Evolutionary conservation across 2,329 filamentous ascomycete genomes (phyloP), one percentile per base, ranked within the genome.

Genomic region (Cordyceps pruinosa): DNA sequence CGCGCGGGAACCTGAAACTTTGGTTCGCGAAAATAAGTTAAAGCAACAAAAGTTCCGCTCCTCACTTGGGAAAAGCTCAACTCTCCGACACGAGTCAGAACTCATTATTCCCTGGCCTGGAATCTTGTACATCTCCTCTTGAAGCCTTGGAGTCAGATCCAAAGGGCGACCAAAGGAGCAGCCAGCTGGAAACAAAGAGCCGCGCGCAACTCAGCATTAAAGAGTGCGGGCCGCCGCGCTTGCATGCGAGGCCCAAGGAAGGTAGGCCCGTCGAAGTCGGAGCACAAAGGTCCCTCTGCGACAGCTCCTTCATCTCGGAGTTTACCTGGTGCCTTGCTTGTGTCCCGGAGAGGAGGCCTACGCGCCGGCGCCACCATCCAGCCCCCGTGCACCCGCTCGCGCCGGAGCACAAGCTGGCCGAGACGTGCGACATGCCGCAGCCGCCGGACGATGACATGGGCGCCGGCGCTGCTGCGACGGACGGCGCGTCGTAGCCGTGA

Each of bases 341-440:
- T 5, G 53, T 60, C 44, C 61, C 70, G 32, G 66, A 67, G 1
- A 60, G 66, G 56, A 64, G 66, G 2, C 60, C 70, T 32, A n/a
- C 64, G 68, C 60, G 69, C 69, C 45, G 61, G 66, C 13, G 60
- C 69, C 41, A 68, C 67, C 2, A 65, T 71, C 32, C 66, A 68
- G 19, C n/a, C n/a, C n/a, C n/a, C n/a, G 62, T 71, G 39, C 70
- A 70, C 44, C 69, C 69, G 8, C 61, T 71, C 28, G 68, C 64
- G 0, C 69, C 69, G 5, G 69, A 71, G 52, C 64, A 64, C 42
- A 62, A 61, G 21, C 61, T 70, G n/a, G 57, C 64, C 58, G 65
- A 65, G 35, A 68, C 69, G 61, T 71, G 69, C 39, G 68, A 68
- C 44, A 61, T 63, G 32, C 61, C 70, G 5, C 65, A 69, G 61